Evolutionary conservation across 2,329 filamentous ascomycete species (phyloP), one percentile per base, ranked within the genome.

Genomic region (Diaporthe ampelina): DNA sequence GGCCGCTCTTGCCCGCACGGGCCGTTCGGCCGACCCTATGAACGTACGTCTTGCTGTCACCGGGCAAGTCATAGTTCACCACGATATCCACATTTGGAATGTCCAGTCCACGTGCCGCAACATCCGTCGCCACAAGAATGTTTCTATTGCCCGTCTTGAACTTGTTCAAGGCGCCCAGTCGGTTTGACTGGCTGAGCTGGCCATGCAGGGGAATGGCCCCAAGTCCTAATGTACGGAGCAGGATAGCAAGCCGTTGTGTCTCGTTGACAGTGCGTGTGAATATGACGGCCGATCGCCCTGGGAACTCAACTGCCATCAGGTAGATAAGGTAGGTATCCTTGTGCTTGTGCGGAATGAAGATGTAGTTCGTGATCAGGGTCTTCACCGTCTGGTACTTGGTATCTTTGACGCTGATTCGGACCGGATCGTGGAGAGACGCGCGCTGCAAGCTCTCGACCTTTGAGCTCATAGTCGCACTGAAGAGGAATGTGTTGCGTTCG

Each of bases 251-350:
- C 11, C 97, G 91, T 82, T 98, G 95, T 0, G 95, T 94, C 82
- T 98, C 96, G 83, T 94, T 94, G 58, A 98, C 94, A 0, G 97
- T 99, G 57, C 97, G 89, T 0, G 94, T 95, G 85, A 99, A 99
- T 77, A 98, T 90, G 80, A 99, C 97, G 75, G 91, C 92, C 0
- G 93, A 93, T 81, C 97, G 91, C n/a, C 96, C 97, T 19, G 91
- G 90, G 79, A 94, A 94, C 79, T 98, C 95, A 82, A 97, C 97
- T 11, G 72, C 74, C 76, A 97, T 86, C 0, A 98, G 88, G 81
- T 94, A 94, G 75, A 98, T 91, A 19, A 98, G 90, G 81, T 97
- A 97, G 13, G 94, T 90, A 80, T 99, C 97, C 84, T 99, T 98
- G 84, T 94, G 90, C 76, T 92, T 92, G 81, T 94, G 92, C 1